phyloP scores from a whole-genome alignment of 805 yeast species.

The Barnettozyma californica region DNA sequence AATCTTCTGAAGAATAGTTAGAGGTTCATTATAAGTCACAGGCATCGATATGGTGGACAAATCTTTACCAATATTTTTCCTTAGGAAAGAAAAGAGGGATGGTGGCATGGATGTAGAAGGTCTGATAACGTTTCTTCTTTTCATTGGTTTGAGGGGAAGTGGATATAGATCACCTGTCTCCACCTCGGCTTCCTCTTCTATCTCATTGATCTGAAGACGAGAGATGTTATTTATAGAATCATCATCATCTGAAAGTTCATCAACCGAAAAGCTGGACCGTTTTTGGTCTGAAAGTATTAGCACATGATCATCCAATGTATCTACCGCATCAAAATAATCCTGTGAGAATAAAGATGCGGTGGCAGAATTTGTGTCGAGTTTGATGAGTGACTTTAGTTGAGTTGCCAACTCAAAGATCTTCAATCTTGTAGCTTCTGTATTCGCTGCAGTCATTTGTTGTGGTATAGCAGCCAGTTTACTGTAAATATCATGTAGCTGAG shows the following conservation, averaged over 20 bases:
- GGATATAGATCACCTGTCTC: constrained; percentile 52
- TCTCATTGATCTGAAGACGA: constrained; percentile 7
- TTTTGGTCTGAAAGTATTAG: constrained; percentile 10
- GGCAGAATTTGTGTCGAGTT: not conserved
- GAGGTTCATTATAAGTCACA: constrained; percentile 88
- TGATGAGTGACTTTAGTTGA: not conserved
- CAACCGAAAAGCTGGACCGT: constrained; percentile 14
- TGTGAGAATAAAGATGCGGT: constrained; percentile 38
- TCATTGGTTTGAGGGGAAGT: constrained; percentile 44
- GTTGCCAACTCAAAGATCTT: constrained; percentile 1
- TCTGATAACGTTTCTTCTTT: constrained; percentile 54
- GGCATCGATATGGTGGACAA: constrained; percentile 86
- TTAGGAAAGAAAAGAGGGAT: constrained; percentile 66
- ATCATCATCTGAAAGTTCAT: constrained; percentile 24
- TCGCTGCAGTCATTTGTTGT: constrained; percentile 6
- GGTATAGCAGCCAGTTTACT: not conserved
- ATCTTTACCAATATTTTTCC: constrained; percentile 93
- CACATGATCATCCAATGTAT: constrained; percentile 16
- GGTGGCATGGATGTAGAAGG: constrained; percentile 71
- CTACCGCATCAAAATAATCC: constrained; percentile 62
- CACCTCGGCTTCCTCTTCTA: not conserved
- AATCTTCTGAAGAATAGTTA: constrained; percentile 72
- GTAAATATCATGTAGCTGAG: constrained; percentile 1
- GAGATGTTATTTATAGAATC: constrained; percentile 19
- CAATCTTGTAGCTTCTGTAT: not conserved